phyloP scores from a whole-genome alignment of 2,329 filamentous ascomycete genomes.

The Trichoderma guizhouense region DNA sequence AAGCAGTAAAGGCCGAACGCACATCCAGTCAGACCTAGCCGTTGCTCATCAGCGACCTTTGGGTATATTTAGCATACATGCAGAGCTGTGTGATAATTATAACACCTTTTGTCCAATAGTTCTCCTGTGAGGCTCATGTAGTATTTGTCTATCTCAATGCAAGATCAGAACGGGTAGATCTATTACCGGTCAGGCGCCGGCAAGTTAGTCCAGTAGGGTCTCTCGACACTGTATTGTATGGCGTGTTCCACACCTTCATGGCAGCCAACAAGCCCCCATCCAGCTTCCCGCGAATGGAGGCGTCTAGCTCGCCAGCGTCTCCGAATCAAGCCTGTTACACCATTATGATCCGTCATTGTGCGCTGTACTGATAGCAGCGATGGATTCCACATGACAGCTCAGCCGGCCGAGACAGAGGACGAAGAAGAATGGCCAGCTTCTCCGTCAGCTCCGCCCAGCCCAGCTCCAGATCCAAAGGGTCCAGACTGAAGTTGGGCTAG shows the following conservation, averaged over 20 bases:
- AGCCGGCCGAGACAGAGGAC: not conserved
- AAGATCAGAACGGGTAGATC: not conserved
- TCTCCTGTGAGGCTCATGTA: not conserved
- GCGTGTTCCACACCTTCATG: not conserved
- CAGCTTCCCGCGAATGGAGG: slow-evolving; percentile 6
- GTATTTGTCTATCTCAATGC: not conserved
- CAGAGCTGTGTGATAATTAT: not conserved
- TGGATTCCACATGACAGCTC: not conserved
- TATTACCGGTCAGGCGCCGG: not conserved
- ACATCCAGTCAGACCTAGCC: not conserved
- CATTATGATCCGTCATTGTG: not conserved
- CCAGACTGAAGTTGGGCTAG: not conserved
- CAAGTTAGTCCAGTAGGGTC: not conserved
- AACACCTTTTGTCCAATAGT: not conserved
- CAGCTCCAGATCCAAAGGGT: not conserved
- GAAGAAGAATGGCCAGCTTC: not conserved
- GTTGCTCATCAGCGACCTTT: not conserved
- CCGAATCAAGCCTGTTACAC: slow-evolving; percentile 10
- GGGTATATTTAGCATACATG: not conserved
- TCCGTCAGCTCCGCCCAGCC: not conserved
- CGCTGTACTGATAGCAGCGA: not conserved
- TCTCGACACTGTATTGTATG: not conserved
- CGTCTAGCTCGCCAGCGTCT: not conserved
- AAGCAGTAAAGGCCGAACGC: not conserved
- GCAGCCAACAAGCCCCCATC: not conserved